These are phyloP conservation scores for Heritiera fomes DNA, from an alignment of 345 rosid genomes.

Conservation along the genomic window DNA sequence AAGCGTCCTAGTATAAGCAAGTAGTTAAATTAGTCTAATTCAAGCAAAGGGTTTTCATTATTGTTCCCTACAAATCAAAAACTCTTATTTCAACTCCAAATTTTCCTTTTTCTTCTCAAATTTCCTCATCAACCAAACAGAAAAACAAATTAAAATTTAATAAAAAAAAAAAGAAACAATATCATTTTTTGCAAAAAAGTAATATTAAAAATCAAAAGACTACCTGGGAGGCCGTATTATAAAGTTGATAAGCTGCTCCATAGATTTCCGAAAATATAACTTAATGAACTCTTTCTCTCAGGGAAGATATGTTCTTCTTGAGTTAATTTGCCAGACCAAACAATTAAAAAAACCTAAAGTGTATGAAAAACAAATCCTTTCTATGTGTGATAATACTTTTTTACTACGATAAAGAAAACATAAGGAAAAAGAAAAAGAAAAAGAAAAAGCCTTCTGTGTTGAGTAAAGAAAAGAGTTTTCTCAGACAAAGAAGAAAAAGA, in stretches of 20 bases:
- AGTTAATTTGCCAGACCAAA: not conserved
- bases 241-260: conserved; percentile 96
- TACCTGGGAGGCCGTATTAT: conserved; percentile 97
- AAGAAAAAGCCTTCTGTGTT: not conserved
- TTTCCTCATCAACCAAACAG: conserved; percentile 26
- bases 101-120: not conserved
- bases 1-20: not conserved
- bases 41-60: conserved; percentile 4
- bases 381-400: not conserved
- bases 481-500: not conserved
- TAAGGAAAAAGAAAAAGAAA: not conserved
- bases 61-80: not conserved
- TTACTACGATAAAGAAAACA: not conserved
- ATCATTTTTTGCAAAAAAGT: not conserved
- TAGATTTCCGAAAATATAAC: conserved; percentile 34
- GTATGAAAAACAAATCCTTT: not conserved
- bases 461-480: conserved; percentile 19
- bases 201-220: not conserved
- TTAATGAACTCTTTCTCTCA: conserved; percentile 10
- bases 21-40: not conserved
- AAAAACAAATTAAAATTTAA: conserved; percentile 15
- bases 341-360: not conserved
- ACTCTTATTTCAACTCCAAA: conserved; percentile 5
- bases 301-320: not conserved
- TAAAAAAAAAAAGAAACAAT: not conserved